Base-by-base conservation (phyloP, 2,329 filamentous ascomycete genomes). In the Huntiella decipiens region DNA sequence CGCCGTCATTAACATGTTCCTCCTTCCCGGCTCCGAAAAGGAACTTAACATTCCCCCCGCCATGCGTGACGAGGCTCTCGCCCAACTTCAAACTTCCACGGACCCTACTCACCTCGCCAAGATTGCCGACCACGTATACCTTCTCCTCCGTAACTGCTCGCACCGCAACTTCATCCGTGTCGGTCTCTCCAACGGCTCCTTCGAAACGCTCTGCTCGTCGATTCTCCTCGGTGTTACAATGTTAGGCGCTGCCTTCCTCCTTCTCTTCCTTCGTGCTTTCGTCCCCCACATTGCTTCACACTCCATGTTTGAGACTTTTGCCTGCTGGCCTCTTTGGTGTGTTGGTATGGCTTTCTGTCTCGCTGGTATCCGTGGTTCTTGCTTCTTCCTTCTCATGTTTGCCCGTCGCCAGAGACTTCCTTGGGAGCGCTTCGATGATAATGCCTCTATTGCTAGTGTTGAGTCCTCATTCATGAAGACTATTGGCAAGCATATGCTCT, bases 161-260 rank as follows among this genome's bases (percentile, higher is more conserved):
- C 60, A 67, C 53, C 60, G 66, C 45, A 64, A 66, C 54, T 67
- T 74, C 52, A 59, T 72, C 39, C 66, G 69, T 35, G 60, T 74
- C 5, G 71, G 69, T 49, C 65, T 72, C 32, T 68, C 63, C 53
- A 71, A 68, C 53, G 66, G 66, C 34, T 68, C 66, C 2, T 64
- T 66, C 44, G 66, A 68, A 55, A 68, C 66, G 2, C 52, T 68
- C 8, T 68, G 66, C 56, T 60, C 66, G 28, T 64, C 65, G 1
- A 67, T 64, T 1, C 53, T 58, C 1, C 54, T 67, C 5, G 66
- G 66, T 5, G 62, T 66, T 31, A 55, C 56, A n/a, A 57, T 63
- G 17, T 63, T 63, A 4, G 3, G 58, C 8, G 56, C 54, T 16
- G 66, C 64, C 7, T 61, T 67, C 49, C 50, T 67, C 4, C 55